Evolutionary conservation across 106 monocot genomes (phyloP).

Genomic region (Dioscorea alata): DNA sequence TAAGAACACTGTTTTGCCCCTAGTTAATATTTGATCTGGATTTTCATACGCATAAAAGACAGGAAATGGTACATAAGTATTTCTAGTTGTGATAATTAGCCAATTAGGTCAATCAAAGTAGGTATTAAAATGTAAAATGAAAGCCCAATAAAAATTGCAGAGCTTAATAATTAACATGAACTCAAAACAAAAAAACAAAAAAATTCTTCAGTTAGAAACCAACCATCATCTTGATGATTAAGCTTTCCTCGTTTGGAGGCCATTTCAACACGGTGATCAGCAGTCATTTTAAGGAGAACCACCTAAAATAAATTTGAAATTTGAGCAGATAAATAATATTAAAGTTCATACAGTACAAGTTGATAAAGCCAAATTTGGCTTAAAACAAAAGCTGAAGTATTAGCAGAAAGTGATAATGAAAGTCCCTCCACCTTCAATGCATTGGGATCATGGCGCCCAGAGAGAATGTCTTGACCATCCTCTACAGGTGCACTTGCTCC

Average conservation of each 20-base stretch:
- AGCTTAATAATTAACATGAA: no score
- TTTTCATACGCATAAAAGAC: no score
- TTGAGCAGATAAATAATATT: background rate
- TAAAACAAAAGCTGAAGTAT: no score
- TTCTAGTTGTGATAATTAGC: no score
- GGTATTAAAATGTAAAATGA: no score
- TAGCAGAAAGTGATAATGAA: background rate
- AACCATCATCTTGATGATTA: slow-evolving; percentile 51
- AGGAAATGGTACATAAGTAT: no score
- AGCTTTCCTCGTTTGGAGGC: slow-evolving; percentile 68
- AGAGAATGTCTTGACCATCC: slow-evolving; percentile 59
- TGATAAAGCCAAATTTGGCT: background rate
- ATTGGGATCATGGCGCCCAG: slow-evolving; percentile 66
- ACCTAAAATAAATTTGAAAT: slow-evolving; percentile 35
- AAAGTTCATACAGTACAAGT: background rate
- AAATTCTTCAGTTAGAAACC: slow-evolving; percentile 1
- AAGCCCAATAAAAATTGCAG: no score
- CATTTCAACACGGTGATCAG: slow-evolving; percentile 83
- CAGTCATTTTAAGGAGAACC: slow-evolving; percentile 77
- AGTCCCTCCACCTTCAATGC: slow-evolving; percentile 62
- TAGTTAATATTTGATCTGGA: no score
- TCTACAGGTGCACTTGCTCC: slow-evolving; percentile 24
- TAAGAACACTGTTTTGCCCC: no score
- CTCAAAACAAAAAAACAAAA: no score
- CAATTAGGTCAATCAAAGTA: no score